A percentile compares a stretch with the other conserved stretches of the same genome.
Conservation (phyloP, 257 asterid genomes). For the Ocimum tenuiflorum region DNA sequence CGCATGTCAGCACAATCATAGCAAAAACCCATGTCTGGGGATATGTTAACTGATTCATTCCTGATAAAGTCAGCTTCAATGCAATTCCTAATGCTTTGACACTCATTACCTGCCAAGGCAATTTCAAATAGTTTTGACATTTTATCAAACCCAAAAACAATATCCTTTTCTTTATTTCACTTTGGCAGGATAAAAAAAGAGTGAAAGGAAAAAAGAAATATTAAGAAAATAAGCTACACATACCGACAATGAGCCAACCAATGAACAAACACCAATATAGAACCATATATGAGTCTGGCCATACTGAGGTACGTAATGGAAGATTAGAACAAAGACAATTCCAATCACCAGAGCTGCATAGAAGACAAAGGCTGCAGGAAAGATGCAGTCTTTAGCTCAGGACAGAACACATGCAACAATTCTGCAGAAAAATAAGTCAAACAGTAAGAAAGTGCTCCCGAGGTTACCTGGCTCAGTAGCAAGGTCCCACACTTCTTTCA, state of each 20-base stretch:
- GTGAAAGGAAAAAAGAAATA: slow-evolving; percentile 3
- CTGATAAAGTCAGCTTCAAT: slow-evolving; percentile 80
- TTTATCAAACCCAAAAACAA: background rate
- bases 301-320: slow-evolving; percentile 53
- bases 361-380: slow-evolving; percentile 55
- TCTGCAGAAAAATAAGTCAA: background rate
- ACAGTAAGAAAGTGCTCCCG: background rate
- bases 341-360: slow-evolving; percentile 54
- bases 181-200: background rate
- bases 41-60: slow-evolving; percentile 77
- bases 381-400: slow-evolving; percentile 24
- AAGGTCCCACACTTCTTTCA: slow-evolving; percentile 91
- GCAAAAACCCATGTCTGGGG: slow-evolving; percentile 93
- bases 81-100: slow-evolving; percentile 95
- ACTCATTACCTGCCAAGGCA: slow-evolving; percentile 77
- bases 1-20: slow-evolving; percentile 57
- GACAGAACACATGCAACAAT: slow-evolving; percentile 10
- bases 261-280: slow-evolving; percentile 68
- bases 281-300: slow-evolving; percentile 78
- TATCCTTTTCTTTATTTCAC: background rate
- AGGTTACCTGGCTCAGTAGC: slow-evolving; percentile 87
- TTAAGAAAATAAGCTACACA: slow-evolving; percentile 24
- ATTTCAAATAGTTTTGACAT: slow-evolving; percentile 11
- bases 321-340: slow-evolving; percentile 43
- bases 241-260: slow-evolving; percentile 89